A percentile compares a stretch with the other conserved stretches of the same genome.
These are phyloP conservation scores for Thelonectria olida DNA, from an alignment of 2,329 filamentous ascomycete species.

Conservation along the genomic window DNA sequence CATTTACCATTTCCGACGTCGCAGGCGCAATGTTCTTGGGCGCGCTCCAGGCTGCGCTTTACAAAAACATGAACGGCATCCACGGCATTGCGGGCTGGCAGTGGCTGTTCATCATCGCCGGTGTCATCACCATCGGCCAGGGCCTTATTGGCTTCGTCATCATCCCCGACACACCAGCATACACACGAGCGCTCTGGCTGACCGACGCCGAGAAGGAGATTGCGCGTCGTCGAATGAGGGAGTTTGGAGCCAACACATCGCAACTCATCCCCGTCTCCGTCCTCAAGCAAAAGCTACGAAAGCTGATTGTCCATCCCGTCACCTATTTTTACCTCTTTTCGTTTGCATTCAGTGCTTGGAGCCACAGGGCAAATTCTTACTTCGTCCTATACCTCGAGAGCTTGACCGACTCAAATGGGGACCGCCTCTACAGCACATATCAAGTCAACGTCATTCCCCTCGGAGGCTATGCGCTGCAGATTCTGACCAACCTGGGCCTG, in stretches of 20 bases:
- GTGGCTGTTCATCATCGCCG: conserved; percentile 58
- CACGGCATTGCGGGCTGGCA: conserved; percentile 54
- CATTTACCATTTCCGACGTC: conserved; percentile 55
- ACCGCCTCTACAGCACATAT: conserved; percentile 41
- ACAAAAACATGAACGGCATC: conserved; percentile 51
- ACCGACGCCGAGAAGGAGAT: conserved; percentile 40
- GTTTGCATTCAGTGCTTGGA: conserved; percentile 43
- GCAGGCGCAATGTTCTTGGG: conserved; percentile 56
- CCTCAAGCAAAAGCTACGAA: conserved; percentile 37
- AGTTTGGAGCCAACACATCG: conserved; percentile 42
- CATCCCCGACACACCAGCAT: conserved; percentile 46
- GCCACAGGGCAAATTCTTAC: conserved; percentile 44
- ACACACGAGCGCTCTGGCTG: conserved; percentile 42
- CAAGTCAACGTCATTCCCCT: conserved; percentile 45
- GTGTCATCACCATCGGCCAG: conserved; percentile 52
- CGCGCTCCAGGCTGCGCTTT: conserved; percentile 53
- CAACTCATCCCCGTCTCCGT: conserved; percentile 37
- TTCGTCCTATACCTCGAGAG: conserved; percentile 46
- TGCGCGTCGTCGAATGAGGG: conserved; percentile 39
- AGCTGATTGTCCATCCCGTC: conserved; percentile 41
- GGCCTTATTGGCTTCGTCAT: conserved; percentile 51
- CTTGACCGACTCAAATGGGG: conserved; percentile 37
- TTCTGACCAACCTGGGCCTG: conserved; percentile 46
- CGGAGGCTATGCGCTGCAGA: conserved; percentile 45
- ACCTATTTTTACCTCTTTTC: conserved; percentile 44